These are phyloP conservation scores for Tuber microsphaerosporum DNA, from an alignment of 495 filamentous ascomycete genomes.

Conservation along the genomic window DNA sequence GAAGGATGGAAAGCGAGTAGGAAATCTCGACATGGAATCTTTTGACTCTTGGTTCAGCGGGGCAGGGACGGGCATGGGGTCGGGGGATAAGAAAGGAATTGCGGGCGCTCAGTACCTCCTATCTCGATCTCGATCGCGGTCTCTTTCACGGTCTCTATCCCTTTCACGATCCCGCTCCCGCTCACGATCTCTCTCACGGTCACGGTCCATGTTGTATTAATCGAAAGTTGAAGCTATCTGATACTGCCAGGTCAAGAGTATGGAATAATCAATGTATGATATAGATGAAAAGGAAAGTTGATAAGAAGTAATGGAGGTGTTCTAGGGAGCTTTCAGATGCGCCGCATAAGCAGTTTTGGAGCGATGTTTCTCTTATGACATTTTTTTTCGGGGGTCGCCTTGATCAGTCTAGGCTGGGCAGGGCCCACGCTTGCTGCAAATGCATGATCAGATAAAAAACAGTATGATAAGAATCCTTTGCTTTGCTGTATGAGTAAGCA, in stretches of 20 bases:
- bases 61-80: slow-evolving; percentile 15
- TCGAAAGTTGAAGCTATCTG: not conserved
- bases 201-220: slow-evolving; percentile 26
- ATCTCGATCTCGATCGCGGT: slow-evolving; percentile 27
- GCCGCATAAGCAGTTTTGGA: not conserved
- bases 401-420: not conserved
- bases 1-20: slow-evolving; percentile 3
- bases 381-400: slow-evolving; percentile 1
- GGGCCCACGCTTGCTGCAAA: not conserved
- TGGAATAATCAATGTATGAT: not conserved
- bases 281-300: not conserved
- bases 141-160: slow-evolving; percentile 36
- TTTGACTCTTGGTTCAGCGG: slow-evolving; percentile 8
- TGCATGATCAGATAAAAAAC: not conserved
- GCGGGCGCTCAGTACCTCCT: slow-evolving; percentile 33
- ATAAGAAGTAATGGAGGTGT: not conserved
- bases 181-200: slow-evolving; percentile 22
- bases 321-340: not conserved
- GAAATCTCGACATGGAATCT: slow-evolving; percentile 16
- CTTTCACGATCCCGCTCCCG: slow-evolving; percentile 29
- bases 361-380: not conserved
- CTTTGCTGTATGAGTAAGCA: not conserved
- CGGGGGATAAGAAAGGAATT: slow-evolving; percentile 12
- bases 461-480: not conserved
- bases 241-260: not conserved